Percentiles rank a stretch among this genome's conserved stretches.
These are phyloP conservation scores for Byssochlamys sp. DNA, from an alignment of 2,329 filamentous ascomycete species.

Conservation along the genomic window DNA sequence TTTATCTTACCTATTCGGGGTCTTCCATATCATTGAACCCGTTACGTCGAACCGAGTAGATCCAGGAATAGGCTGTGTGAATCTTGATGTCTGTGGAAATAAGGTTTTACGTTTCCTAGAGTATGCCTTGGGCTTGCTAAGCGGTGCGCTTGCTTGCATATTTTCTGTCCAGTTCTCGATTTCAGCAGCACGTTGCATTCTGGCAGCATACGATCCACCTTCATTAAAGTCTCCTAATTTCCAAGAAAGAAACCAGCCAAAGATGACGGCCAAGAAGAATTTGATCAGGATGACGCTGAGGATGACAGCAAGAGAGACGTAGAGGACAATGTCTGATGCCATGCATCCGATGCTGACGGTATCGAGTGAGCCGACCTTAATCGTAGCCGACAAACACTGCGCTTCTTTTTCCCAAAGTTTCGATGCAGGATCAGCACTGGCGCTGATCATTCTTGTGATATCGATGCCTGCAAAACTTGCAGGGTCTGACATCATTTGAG, in stretches of 20 bases:
- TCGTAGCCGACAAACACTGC: conserved; percentile 81
- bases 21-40: too few relatives aligned
- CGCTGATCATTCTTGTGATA: conserved; percentile 78
- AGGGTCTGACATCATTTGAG: too few relatives aligned
- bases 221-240: too few relatives aligned
- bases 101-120: conserved; percentile 55
- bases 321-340: conserved; percentile 90
- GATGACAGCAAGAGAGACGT: conserved; percentile 85
- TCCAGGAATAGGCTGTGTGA: too few relatives aligned
- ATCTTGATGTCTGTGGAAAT: too few relatives aligned
- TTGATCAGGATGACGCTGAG: conserved; percentile 75
- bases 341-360: conserved; percentile 98
- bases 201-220: conserved; percentile 85
- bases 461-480: conserved; percentile 70
- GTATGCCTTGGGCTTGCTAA: conserved; percentile 96
- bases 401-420: conserved; percentile 77
- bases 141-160: conserved; percentile 88
- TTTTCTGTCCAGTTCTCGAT: conserved; percentile 68
- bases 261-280: conserved; percentile 78
- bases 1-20: too few relatives aligned
- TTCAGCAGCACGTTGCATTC: conserved; percentile 77
- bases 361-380: conserved; percentile 91
- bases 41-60: too few relatives aligned
- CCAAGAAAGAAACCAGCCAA: too few relatives aligned
- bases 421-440: conserved; percentile 59